Base-by-base conservation (phyloP, 225 moss, liverwort and hornwort species). In the Thuidium tamariscinum region DNA sequence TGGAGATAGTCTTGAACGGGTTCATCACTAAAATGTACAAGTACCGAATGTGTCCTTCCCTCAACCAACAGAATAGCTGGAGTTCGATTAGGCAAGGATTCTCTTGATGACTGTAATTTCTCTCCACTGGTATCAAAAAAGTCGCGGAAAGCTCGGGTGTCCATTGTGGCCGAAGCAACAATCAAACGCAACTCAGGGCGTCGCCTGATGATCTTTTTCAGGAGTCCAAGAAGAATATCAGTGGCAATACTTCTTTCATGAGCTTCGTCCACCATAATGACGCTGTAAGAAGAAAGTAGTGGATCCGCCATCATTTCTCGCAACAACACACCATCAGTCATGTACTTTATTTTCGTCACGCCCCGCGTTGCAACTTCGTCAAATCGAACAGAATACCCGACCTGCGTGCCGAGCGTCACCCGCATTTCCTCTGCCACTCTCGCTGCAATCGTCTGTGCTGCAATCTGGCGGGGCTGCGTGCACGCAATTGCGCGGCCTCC, bases 271-370 rank as follows among this genome's bases (percentile, higher is more conserved):
- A 99, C 96, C 93, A 99, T 95, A 46, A 99, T 93, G 65, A 99
- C 97, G 87, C 96, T 97, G 82, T 99, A 99, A 87, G 85, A 87
- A 22, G 94, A 92, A 52, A 99, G 96, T 67, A 99, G 91, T 25
- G 98, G 98, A 89, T 99, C 98, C 72, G 95, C 90, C 98, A 99
- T 99, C 97, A 96, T 97, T 90, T 99, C 98, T 90, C 95, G 88
- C 84, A 97, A 89, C 82, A 99, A 76, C 73, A 99, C 96, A 84
- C 98, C 98, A 91, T 96, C 98, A 7, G 98, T 99, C 89, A 99
- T 89, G 92, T 96, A 99, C 91, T 99, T 99, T 20, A 99, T 96
- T 89, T 88, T 95, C 34, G 98, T 99, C 80, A 95, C 90, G 65
- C 95, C 98, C 87, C 92, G 93, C 51, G 95, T 98, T 44, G 89